A percentile compares a stretch with the other conserved stretches of the same genome.
These are phyloP conservation scores for Bertia moriformis DNA, from an alignment of 2,329 filamentous ascomycete species.

Conservation along the genomic window DNA sequence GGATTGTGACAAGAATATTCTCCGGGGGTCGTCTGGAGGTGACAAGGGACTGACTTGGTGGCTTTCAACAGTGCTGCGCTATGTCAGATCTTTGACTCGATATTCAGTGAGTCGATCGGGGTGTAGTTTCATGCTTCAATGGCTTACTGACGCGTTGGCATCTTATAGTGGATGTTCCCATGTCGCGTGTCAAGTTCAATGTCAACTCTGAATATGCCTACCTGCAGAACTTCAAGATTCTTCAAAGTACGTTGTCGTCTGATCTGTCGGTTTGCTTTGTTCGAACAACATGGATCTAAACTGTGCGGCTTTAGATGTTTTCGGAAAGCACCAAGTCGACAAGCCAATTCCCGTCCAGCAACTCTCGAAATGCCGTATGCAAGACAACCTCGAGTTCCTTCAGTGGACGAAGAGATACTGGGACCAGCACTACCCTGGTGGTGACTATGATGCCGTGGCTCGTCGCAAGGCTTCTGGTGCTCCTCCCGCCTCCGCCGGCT, in stretches of 20 bases:
- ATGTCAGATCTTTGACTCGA: slow-evolving; percentile 96
- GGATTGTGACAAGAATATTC: too few species aligned
- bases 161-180: slow-evolving; percentile 58
- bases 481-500: background rate
- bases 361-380: slow-evolving; percentile 98
- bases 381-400: slow-evolving; percentile 97
- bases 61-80: slow-evolving; percentile 59
- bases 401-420: slow-evolving; percentile 95
- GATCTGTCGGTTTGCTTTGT: background rate
- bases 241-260: slow-evolving; percentile 60
- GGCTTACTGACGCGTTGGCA: background rate
- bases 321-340: slow-evolving; percentile 75
- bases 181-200: slow-evolving; percentile 95
- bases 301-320: slow-evolving; percentile 50
- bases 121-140: background rate
- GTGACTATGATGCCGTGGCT: slow-evolving; percentile 83
- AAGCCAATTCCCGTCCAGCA: slow-evolving; percentile 77
- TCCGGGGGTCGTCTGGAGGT: too few species aligned
- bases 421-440: slow-evolving; percentile 95
- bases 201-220: slow-evolving; percentile 95
- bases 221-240: slow-evolving; percentile 93
- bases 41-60: background rate
- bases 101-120: slow-evolving; percentile 41
- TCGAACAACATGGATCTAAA: background rate
- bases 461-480: slow-evolving; percentile 45